phyloP scores from a whole-genome alignment of 768 basidiomycete genomes.

The Termitomyces sp. region DNA sequence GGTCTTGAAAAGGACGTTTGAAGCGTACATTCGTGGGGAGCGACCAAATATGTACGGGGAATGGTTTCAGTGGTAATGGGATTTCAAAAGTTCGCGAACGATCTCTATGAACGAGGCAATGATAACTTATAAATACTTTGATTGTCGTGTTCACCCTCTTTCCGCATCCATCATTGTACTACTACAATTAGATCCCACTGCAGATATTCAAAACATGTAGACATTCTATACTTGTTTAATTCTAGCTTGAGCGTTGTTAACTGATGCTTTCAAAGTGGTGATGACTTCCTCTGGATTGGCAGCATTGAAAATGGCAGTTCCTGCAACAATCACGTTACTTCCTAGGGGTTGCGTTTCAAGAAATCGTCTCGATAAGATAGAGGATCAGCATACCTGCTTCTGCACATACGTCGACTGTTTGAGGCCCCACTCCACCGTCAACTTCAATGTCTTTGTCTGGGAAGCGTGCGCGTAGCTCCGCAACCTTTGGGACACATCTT shows the following conservation, averaged over 20 bases:
- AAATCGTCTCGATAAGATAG: neutral
- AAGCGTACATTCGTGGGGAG: conserved; percentile 88
- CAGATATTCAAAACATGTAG: neutral
- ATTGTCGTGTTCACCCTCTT: neutral
- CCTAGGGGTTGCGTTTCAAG: conserved; percentile 40
- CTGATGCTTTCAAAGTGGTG: conserved; percentile 56
- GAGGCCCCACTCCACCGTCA: conserved; percentile 94
- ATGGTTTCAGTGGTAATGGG: conserved; percentile 46
- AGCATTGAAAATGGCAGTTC: conserved; percentile 90
- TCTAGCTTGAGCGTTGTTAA: conserved; percentile 62
- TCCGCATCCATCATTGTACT: neutral
- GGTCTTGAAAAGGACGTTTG: conserved; percentile 93
- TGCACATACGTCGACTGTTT: conserved; percentile 83
- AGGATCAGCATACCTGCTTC: conserved; percentile 58
- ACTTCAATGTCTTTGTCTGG: conserved; percentile 96
- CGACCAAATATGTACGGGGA: conserved; percentile 96
- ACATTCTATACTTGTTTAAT: conserved; percentile 12
- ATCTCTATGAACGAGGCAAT: neutral
- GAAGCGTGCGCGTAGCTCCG: conserved; percentile 85
- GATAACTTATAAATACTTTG: conserved; percentile 1
- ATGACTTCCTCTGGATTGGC: conserved; percentile 78
- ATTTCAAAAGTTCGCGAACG: neutral
- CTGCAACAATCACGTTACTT: conserved; percentile 97
- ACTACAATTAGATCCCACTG: neutral
- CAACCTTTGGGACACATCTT: conserved; percentile 87